Evolutionary conservation across 2,329 filamentous ascomycete species (phyloP).

Genomic region (Diplodia scrobiculata): DNA sequence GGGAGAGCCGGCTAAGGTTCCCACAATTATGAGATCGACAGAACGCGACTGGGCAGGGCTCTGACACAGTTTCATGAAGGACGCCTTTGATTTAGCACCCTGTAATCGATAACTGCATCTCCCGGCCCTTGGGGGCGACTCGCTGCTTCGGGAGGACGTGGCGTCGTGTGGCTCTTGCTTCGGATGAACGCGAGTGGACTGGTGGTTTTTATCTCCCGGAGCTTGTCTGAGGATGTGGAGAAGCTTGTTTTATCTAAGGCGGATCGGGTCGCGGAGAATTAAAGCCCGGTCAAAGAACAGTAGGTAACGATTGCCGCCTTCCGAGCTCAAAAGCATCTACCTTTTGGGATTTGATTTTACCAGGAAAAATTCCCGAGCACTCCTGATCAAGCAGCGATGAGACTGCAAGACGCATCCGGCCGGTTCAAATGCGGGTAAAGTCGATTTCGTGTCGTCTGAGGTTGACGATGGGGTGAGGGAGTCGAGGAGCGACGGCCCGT

Average conservation of each 20-base stretch:
- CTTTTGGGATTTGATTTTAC: no score
- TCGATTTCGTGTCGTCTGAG: neutral
- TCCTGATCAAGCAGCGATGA: neutral
- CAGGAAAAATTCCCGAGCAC: neutral
- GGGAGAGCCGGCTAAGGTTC: neutral
- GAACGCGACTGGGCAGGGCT: slow-evolving; percentile 7
- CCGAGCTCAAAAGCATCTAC: neutral
- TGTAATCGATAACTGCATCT: neutral
- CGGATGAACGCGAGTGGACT: neutral
- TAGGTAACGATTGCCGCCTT: neutral
- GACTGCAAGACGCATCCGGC: neutral
- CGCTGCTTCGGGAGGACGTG: neutral
- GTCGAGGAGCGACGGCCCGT: slow-evolving; percentile 11
- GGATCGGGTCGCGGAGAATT: neutral
- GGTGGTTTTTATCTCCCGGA: neutral
- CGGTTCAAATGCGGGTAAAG: neutral
- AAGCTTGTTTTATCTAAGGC: slow-evolving; percentile 2
- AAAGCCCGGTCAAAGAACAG: neutral
- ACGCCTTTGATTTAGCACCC: neutral
- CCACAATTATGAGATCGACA: slow-evolving; percentile 17
- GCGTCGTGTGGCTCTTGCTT: neutral
- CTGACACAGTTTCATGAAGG: slow-evolving; percentile 14
- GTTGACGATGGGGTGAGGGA: slow-evolving; percentile 8
- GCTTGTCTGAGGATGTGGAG: neutral
- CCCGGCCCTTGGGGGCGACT: neutral